Conservation (phyloP, 441 rosid species). For the Bocquillonia castaneifolia region DNA sequence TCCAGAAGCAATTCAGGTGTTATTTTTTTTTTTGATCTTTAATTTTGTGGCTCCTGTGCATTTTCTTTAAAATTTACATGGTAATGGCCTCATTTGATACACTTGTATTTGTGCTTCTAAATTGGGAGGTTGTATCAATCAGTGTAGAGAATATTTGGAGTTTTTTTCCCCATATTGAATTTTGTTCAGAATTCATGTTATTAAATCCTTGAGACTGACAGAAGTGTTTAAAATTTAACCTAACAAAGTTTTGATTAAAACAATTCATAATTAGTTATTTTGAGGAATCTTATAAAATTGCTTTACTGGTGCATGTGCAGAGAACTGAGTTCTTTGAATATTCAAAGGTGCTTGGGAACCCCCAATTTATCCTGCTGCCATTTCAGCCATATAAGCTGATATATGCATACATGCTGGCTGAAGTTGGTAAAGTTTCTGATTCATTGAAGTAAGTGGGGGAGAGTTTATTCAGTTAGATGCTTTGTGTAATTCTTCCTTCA, state of each 20-base stretch:
- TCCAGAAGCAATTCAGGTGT: constrained; percentile 95
- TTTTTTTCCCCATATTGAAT: neutral
- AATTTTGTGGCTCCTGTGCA: neutral
- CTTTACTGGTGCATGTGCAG: constrained; percentile 40
- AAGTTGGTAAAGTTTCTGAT: constrained; percentile 75
- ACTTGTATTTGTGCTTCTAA: neutral
- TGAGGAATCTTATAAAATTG: constrained; percentile 11
- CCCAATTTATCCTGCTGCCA: constrained; percentile 63
- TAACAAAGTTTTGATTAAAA: neutral
- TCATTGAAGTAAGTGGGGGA: constrained; percentile 57
- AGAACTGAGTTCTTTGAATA: constrained; percentile 84
- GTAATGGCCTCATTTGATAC: constrained; percentile 2
- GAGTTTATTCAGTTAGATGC: constrained; percentile 9
- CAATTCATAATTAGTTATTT: neutral
- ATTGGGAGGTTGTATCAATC: neutral
- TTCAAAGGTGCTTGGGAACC: constrained; percentile 71
- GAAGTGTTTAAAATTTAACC: neutral
- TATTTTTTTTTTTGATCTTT: neutral
- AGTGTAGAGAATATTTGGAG: neutral
- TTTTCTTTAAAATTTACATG: neutral
- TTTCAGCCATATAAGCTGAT: constrained; percentile 78
- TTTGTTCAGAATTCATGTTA: neutral
- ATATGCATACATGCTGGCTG: constrained; percentile 79
- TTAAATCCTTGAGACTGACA: neutral
- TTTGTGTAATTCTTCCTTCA: constrained; percentile 17